Evolutionary conservation across 2,329 filamentous ascomycete genomes (phyloP), one percentile per base, ranked within the genome.

Genomic region (Fusarium succisae): DNA sequence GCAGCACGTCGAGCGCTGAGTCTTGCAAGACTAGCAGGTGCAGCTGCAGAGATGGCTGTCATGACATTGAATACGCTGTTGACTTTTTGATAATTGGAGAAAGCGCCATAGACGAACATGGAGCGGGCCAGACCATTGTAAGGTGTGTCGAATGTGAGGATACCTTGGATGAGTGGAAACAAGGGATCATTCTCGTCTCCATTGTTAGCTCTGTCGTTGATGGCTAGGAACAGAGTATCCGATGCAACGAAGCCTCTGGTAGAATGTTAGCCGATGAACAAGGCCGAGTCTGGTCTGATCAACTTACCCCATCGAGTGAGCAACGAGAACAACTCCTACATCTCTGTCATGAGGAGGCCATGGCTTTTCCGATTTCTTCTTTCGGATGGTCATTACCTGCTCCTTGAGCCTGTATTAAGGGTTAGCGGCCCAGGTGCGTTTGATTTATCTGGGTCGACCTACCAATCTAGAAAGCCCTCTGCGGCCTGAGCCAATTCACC

Each of bases 141-240:
- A 0, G 95, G 95, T 0, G 95, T 97, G 81, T 97, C 94, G 77
- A 96, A 96, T 12, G 94, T 90, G 39, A 97, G 86, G 22, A 97
- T 87, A 56, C 93, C 94, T 78, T 94, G 92, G 67, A 97, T 92
- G 61, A 93, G 89, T 1, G 94, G 94, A 81, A 97, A 97, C 81
- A 94, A 90, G 55, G 91, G 87, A 6, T 76, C 67, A 3, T 76
- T 74, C 13, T 82, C 77, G 3, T 74, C 72, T 32, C 80, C 66
- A n/a, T 80, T 79, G 43, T 74, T 79, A 0, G 88, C 86, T 68
- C 90, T 86, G 74, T 94, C 93, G 68, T 91, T 88, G 48, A 93
- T 80, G 47, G 94, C 87, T 32, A 92, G 88, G 74, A 96, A 89
- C n/a, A 97, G 87, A 1, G 92, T 88, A 76, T 97, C 94, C 5